These are phyloP conservation scores for Lentinula raphanica DNA, from an alignment of 768 basidiomycete species.

Conservation along the genomic window DNA sequence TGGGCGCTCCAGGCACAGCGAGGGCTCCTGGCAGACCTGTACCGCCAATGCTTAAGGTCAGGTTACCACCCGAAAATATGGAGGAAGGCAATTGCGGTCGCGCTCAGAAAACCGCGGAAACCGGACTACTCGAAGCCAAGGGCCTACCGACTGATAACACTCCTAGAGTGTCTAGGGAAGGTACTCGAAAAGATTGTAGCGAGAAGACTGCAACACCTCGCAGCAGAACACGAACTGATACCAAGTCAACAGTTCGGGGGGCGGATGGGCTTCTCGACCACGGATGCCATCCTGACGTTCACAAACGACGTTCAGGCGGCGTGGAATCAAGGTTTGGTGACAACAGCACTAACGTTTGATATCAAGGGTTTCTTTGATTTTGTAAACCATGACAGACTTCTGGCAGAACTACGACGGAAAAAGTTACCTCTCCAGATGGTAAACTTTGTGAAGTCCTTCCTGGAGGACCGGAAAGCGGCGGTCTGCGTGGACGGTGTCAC, in stretches of 20 bases:
- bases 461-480: constrained; percentile 13
- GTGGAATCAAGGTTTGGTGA: too few species aligned
- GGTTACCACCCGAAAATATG: constrained; percentile 20
- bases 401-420: constrained; percentile 15
- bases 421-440: constrained; percentile 10
- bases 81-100: constrained; percentile 23
- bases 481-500: constrained; percentile 18
- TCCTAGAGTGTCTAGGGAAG: constrained; percentile 31
- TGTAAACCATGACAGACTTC: too few species aligned
- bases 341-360: background rate
- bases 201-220: constrained; percentile 16
- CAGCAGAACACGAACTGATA: constrained; percentile 19
- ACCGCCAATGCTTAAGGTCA: constrained; percentile 13
- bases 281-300: too few species aligned
- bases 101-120: constrained; percentile 30
- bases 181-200: constrained; percentile 24
- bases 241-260: too few species aligned
- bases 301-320: too few species aligned
- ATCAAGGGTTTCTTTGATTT: background rate
- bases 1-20: constrained; percentile 18
- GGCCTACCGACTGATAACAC: constrained; percentile 29
- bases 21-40: constrained; percentile 10
- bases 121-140: constrained; percentile 27
- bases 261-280: too few species aligned
- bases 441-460: constrained; percentile 13